A percentile compares a stretch with the other conserved stretches of the same genome.
phyloP scores from a whole-genome alignment of 2,329 filamentous ascomycete species.

The Fusarium sp. region DNA sequence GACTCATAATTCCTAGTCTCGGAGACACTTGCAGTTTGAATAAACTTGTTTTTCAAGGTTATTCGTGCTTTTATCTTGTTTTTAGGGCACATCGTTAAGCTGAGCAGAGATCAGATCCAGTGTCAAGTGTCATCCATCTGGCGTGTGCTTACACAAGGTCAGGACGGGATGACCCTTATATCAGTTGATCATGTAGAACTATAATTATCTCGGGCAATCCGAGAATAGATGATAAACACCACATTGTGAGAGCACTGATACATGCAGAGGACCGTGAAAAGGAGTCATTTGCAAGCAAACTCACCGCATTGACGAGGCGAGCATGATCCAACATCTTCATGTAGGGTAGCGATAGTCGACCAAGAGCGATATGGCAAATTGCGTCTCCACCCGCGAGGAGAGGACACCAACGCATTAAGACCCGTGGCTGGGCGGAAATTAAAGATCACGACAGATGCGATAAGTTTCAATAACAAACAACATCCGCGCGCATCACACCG shows the following conservation, averaged over 20 bases:
- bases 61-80: neutral
- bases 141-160: neutral
- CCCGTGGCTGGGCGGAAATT: conserved; percentile 33
- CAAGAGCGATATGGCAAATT: conserved; percentile 27
- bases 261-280: neutral
- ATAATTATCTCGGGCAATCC: neutral
- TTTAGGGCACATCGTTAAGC: neutral
- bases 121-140: neutral
- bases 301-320: neutral
- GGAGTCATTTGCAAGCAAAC: neutral
- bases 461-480: conserved; percentile 19
- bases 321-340: neutral
- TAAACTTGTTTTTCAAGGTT: neutral
- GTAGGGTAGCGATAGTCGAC: conserved; percentile 33
- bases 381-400: conserved; percentile 7
- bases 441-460: conserved; percentile 15
- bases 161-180: neutral
- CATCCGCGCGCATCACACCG: conserved; percentile 21
- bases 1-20: neutral
- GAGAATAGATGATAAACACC: neutral
- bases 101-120: neutral
- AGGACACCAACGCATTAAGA: conserved; percentile 15
- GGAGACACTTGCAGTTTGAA: neutral
- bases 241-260: neutral
- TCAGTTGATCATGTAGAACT: neutral